phyloP scores from a whole-genome alignment of 2,329 filamentous ascomycete species.

The Fusarium protoensiforme region DNA sequence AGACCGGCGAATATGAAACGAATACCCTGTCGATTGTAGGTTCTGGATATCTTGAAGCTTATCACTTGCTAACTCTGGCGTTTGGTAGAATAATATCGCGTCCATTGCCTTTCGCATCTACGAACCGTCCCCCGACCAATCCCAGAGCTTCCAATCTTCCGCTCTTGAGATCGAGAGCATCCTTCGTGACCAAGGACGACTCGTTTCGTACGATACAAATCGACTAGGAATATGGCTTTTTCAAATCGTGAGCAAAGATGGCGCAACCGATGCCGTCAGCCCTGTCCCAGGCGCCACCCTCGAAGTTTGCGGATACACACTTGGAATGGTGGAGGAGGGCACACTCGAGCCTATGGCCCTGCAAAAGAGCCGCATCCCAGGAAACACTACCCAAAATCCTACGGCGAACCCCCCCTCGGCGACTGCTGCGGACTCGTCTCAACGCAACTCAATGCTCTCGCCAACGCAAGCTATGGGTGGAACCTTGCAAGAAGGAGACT shows the following conservation, averaged over 20 bases:
- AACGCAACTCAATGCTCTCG: conserved; percentile 40
- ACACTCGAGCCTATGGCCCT: conserved; percentile 61
- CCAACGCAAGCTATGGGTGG: conserved; percentile 25
- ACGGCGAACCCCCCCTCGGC: conserved; percentile 59
- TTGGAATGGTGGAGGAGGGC: conserved; percentile 61
- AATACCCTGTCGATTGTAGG: conserved; percentile 68
- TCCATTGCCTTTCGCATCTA: conserved; percentile 67
- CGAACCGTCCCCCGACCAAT: conserved; percentile 58
- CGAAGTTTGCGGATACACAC: conserved; percentile 56
- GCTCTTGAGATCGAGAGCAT: conserved; percentile 63
- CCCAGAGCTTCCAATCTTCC: conserved; percentile 57
- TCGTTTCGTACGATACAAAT: conserved; percentile 63
- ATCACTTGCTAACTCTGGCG: conserved; percentile 28
- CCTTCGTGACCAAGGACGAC: conserved; percentile 63
- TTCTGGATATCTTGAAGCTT: background rate
- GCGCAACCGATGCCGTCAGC: conserved; percentile 37
- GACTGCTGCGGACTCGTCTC: conserved; percentile 51
- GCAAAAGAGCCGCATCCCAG: conserved; percentile 55
- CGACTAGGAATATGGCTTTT: conserved; percentile 67
- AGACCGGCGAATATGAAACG: conserved; percentile 72
- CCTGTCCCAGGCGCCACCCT: conserved; percentile 52
- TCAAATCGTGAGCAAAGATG: conserved; percentile 57
- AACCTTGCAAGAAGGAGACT: conserved; percentile 41
- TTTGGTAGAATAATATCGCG: conserved; percentile 64
- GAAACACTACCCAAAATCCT: conserved; percentile 55